A percentile compares a stretch with the other conserved stretches of the same genome.
Evolutionary conservation across 257 asterid species (phyloP).

Genomic region (Mitragyna speciosa): DNA sequence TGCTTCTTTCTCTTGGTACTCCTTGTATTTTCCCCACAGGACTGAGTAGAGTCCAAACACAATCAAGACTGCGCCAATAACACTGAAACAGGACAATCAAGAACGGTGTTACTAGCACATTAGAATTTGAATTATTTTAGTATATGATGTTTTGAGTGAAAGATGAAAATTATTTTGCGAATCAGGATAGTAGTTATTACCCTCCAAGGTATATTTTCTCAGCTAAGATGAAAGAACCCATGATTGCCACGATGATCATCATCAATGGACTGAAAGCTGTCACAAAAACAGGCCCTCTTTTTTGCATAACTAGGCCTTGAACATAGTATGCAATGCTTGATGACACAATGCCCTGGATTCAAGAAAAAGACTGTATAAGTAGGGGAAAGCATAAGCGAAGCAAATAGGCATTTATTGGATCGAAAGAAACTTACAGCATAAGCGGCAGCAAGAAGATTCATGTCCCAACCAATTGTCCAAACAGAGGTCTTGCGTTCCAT

Average conservation of each 20-base stretch:
- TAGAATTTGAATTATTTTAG: not conserved
- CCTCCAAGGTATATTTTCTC: conserved; percentile 84
- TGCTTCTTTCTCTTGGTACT: conserved; percentile 40
- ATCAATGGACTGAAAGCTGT: conserved; percentile 91
- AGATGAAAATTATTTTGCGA: not conserved
- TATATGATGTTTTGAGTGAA: not conserved
- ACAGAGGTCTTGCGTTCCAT: conserved; percentile 72
- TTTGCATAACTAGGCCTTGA: conserved; percentile 81
- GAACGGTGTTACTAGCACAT: not conserved
- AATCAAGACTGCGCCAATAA: conserved; percentile 49
- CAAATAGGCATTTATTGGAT: not conserved
- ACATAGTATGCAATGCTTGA: conserved; percentile 91
- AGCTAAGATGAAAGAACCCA: conserved; percentile 86
- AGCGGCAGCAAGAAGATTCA: conserved; percentile 90
- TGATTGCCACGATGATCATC: conserved; percentile 87
- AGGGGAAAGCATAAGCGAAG: not conserved
- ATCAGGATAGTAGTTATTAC: conserved; percentile 30
- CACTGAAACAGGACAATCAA: conserved; percentile 24
- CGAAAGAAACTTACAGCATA: conserved; percentile 67
- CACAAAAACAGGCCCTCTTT: conserved; percentile 78
- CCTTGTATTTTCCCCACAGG: conserved; percentile 63
- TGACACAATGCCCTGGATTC: conserved; percentile 75
- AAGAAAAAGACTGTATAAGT: not conserved
- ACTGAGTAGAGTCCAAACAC: conserved; percentile 54
- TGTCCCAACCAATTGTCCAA: conserved; percentile 81